Conservation (phyloP, 192 early-diverging fungal genomes). For the Podila horticola region DNA sequence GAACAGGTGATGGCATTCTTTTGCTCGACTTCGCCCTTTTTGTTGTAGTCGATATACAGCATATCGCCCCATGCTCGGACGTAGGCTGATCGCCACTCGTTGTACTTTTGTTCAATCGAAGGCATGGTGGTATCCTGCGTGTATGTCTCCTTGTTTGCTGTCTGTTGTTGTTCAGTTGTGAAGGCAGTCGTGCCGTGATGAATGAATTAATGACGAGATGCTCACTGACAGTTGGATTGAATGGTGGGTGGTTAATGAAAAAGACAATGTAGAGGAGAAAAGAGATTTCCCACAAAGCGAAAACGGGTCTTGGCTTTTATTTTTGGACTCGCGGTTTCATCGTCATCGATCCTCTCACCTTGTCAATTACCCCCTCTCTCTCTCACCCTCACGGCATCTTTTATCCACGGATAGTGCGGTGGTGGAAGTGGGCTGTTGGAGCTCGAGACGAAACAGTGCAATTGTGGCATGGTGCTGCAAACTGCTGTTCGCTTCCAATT, state of each 20-base stretch:
- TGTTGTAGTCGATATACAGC: constrained; percentile 64
- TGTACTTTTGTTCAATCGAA: constrained; percentile 36
- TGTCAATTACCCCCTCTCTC: too few relatives aligned
- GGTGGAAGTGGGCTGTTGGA: too few relatives aligned
- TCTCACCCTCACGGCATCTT: too few relatives aligned
- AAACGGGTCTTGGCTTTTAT: background rate
- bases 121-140: constrained; percentile 22
- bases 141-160: background rate
- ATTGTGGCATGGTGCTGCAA: too few relatives aligned
- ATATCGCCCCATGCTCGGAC: constrained; percentile 58
- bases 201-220: background rate
- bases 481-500: background rate
- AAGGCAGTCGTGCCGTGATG: background rate
- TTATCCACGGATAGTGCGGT: too few relatives aligned
- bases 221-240: too few relatives aligned
- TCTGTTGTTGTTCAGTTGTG: background rate
- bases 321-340: background rate
- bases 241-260: background rate
- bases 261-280: background rate
- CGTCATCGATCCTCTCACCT: too few relatives aligned
- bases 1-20: constrained; percentile 61
- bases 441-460: too few relatives aligned
- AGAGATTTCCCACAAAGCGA: background rate
- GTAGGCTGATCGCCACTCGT: constrained; percentile 49
- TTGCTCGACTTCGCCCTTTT: constrained; percentile 56